Evolutionary conservation across 768 basidiomycete genomes (phyloP), one percentile per base, ranked within the genome.

Genomic region (Mycena rebaudengoi): DNA sequence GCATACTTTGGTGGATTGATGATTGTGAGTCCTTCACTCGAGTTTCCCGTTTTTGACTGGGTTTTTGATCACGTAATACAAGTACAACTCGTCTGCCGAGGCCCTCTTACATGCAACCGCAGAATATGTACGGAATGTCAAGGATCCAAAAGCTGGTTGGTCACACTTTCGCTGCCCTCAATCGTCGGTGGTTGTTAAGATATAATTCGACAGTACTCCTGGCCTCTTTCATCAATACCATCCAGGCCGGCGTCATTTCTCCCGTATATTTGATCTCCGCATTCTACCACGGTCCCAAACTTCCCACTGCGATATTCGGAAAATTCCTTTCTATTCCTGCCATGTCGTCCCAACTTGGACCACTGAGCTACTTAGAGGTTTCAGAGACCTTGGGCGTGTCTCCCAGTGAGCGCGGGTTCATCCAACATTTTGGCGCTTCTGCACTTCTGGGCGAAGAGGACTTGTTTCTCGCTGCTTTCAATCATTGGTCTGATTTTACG

Each of bases 301-400:
- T 79, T 13, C 78, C 79, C 4, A 46, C 60, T 8, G 66, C 69
- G 13, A 74, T 78, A 21, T 83, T 79, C 61, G 75, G 76, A 4
- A 78, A 80, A 39, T 79, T 83, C 64, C 71, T 81, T 25, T 67
- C 76, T n/a, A 76, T 83, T 30, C 79, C 80, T 8, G 57, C 75
- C 0, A 65, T 70, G 21, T 62, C 57, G 14, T 69, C 69, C 11
- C 53, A 71, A 21, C 61, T 80, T 2, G 70, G 71, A 1, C 72
- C 79, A 13, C 59, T 76, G 33, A 80, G 79, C 63, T 83, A 81
- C 46, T 60, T 75, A 14, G 78, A 80, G 50, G 74, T 78, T 4
- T 67, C 76, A 33, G 69, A 65, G 20, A 62, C 73, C n/a, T 66
- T 80, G 35, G 77, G 75, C 1, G 59, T 72, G n/a, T n/a, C n/a